Evolutionary conservation across 345 rosid genomes (phyloP).

Genomic region (Clarkia xantiana): DNA sequence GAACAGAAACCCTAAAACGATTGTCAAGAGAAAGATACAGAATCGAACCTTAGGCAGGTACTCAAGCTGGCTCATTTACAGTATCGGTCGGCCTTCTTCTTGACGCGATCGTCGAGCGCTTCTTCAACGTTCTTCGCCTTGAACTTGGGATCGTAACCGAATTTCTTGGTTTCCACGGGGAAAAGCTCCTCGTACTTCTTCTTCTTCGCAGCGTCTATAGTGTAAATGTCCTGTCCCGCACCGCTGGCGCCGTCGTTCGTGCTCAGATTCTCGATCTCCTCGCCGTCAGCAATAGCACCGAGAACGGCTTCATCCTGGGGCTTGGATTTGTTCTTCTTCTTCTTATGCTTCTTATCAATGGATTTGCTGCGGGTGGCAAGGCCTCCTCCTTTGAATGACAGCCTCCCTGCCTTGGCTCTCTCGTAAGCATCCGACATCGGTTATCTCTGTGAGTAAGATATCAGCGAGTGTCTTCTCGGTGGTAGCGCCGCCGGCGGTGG

Average conservation of each 20-base stretch:
- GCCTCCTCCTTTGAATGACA: slow-evolving; percentile 67
- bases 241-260: slow-evolving; percentile 5
- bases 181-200: slow-evolving; percentile 75
- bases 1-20: not conserved
- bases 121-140: slow-evolving; percentile 40
- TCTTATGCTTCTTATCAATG: slow-evolving; percentile 52
- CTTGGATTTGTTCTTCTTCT: slow-evolving; percentile 24
- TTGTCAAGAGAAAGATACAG: not conserved
- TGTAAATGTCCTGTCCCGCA: slow-evolving; percentile 27
- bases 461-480: too few relatives aligned
- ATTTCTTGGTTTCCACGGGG: slow-evolving; percentile 77
- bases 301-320: slow-evolving; percentile 9
- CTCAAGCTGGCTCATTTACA: slow-evolving; percentile 37
- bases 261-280: slow-evolving; percentile 4
- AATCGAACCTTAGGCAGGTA: not conserved
- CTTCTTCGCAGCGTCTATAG: slow-evolving; percentile 79
- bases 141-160: slow-evolving; percentile 53
- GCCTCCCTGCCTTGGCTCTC: slow-evolving; percentile 51
- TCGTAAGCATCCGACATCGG: slow-evolving; percentile 67
- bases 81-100: slow-evolving; percentile 93
- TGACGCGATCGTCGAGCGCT: slow-evolving; percentile 89
- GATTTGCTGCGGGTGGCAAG: slow-evolving; percentile 48
- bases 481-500: too few relatives aligned
- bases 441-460: too few relatives aligned
- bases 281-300: slow-evolving; percentile 11